Base-by-base conservation (phyloP, 768 basidiomycete genomes). In the Cantharellus anzutake region DNA sequence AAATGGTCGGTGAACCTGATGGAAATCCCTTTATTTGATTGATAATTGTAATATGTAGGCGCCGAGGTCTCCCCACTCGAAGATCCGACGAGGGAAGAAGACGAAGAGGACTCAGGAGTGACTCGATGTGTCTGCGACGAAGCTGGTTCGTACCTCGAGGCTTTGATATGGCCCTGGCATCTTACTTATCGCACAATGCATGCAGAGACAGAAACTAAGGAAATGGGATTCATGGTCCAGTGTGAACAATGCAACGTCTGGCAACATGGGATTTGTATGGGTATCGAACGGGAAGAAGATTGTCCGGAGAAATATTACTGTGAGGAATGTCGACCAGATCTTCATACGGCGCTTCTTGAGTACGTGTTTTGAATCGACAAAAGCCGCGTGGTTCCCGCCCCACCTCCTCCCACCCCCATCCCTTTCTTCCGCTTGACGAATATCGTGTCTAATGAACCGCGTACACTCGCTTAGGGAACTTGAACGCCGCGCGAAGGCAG, bases 241-340 rank as follows among this genome's bases (percentile, higher is more conserved):
- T 99, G 94, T 72, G 94, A 98, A 72, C 83, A 76, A 51, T 99
- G 94, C 75, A 87, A 92, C 67, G 89, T 88, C 59, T 99, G 94
- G 94, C 94, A 99, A 72, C 94, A 99, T 69, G 92, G 92, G 2
- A 76, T 83, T 5, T 99, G 96, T 73, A 90, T 99, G 81, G 94
- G 92, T 48, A 87, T 86, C 70, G 82, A 86, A 64, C 79, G 80
- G 41, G 82, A 85, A 67, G 81, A 81, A 66, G 77, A 80, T 65
- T 77, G 85, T 50, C 81, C 79, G 67, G 77, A 79, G 80, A 79
- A 63, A 84, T 98, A 98, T 70, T 92, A 83, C 66, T 99, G 96
- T 72, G 96, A 99, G 71, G 73, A 80, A 64, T 99, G 96, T 71
- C 80, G 80, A 64, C 93, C 96, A 5, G 86, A 89, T 59, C 73